These are phyloP conservation scores for Lactarius quietus DNA, from an alignment of 768 basidiomycete genomes.

Conservation along the genomic window DNA sequence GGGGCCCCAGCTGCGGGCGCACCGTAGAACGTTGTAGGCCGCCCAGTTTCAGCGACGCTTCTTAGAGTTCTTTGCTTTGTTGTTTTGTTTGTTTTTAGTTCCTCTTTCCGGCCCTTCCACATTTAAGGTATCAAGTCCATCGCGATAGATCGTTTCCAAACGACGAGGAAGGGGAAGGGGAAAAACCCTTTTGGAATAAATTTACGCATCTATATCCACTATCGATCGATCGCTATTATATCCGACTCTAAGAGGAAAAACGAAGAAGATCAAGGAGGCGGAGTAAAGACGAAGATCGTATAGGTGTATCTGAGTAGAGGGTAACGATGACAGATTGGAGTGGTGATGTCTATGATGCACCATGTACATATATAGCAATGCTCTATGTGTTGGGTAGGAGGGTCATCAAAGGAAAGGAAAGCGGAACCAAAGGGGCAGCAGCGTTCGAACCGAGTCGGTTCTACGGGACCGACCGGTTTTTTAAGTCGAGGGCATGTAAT, in stretches of 20 bases:
- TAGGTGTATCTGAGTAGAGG: slow-evolving; percentile 1
- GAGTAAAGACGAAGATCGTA: not conserved
- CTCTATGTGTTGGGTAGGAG: slow-evolving; percentile 9
- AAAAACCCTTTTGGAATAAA: slow-evolving; percentile 7
- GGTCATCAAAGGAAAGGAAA: not conserved
- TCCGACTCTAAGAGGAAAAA: slow-evolving; percentile 2
- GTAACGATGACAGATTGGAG: slow-evolving; percentile 12
- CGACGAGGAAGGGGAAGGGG: not conserved
- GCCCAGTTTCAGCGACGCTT: not conserved
- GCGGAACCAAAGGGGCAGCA: not conserved
- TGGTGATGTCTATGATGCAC: slow-evolving; percentile 13
- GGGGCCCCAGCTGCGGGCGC: not conserved
- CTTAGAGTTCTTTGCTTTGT: not conserved
- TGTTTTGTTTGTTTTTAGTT: not conserved
- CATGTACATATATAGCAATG: slow-evolving; percentile 16
- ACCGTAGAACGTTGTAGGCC: not conserved
- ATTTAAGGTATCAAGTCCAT: not conserved
- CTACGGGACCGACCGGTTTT: not conserved
- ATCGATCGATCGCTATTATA: slow-evolving; percentile 13
- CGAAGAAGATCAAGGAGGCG: not conserved
- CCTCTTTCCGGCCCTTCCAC: not conserved
- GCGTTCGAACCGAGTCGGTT: slow-evolving; percentile 6
- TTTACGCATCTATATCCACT: not conserved
- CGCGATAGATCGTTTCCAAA: not conserved
- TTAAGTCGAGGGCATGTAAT: slow-evolving; percentile 4